These are phyloP conservation scores for Schoenoplectus triqueter DNA, from an alignment of 202 grass and related monocot species.

Conservation along the genomic window DNA sequence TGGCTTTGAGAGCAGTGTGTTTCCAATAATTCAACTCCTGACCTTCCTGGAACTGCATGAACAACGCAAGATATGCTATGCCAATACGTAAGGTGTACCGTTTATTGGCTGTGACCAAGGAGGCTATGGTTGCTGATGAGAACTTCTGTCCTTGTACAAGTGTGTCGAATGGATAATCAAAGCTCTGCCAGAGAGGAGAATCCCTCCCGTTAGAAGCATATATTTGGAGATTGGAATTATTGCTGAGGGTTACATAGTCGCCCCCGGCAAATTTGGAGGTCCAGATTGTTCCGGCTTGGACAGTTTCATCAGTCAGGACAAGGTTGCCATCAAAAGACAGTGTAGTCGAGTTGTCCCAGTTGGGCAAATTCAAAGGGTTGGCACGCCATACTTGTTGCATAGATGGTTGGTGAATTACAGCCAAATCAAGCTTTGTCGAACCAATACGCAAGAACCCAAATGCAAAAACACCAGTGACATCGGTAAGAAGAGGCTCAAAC, in stretches of 20 bases:
- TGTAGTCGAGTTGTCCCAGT: constrained; percentile 55
- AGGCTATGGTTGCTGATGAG: constrained; percentile 41
- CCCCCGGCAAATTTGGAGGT: constrained; percentile 40
- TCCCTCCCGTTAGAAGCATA: background rate
- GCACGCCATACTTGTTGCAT: constrained; percentile 64
- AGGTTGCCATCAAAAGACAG: constrained; percentile 64
- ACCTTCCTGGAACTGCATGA: constrained; percentile 54
- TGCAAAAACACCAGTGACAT: constrained; percentile 52
- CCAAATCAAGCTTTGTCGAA: constrained; percentile 60
- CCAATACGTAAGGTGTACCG: constrained; percentile 57
- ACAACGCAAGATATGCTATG: constrained; percentile 49
- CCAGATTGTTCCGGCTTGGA: constrained; percentile 41
- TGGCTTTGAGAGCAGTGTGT: constrained; percentile 47
- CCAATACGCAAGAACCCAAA: constrained; percentile 71
- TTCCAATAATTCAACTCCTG: constrained; percentile 53
- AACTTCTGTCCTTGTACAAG: constrained; percentile 75
- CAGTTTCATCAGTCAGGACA: constrained; percentile 40
- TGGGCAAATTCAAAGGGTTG: constrained; percentile 34
- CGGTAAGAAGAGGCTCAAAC: constrained; percentile 67
- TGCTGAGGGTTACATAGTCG: constrained; percentile 54
- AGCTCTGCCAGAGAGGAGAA: constrained; percentile 64
- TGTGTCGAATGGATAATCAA: constrained; percentile 69
- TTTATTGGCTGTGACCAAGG: constrained; percentile 50
- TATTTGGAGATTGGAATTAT: constrained; percentile 77
- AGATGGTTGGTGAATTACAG: constrained; percentile 69